Evolutionary conservation across 371 early-diverging fungal species (phyloP), one percentile per base, ranked within the genome.

Genomic region (Conidiobolus incongruus): DNA sequence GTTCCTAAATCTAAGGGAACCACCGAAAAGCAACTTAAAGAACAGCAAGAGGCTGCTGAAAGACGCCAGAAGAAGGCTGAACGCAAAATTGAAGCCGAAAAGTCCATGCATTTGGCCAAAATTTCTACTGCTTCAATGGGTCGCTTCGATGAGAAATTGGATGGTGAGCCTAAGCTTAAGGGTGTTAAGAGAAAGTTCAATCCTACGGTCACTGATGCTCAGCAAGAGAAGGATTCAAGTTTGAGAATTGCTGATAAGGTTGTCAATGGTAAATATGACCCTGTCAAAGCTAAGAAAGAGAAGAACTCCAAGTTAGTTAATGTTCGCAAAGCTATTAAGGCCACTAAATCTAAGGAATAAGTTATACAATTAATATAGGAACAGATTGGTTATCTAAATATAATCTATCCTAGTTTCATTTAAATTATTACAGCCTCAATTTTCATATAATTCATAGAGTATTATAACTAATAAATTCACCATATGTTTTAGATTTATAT

Each of bases 101-200:
- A 57, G 23, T 67, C 72, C 16, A 60, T 82, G 54, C 62, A 66
- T 35, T 59, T 77, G 49, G 65, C 77, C 34, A 76, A 76, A 53
- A 58, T 54, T 24, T 65, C 88, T 30, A 93, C 93, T 6, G 95
- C 95, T 10, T 75, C 77, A 47, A 47, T 81, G 52, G 95, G 95
- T 48, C 75, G 75, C 52, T 92, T 92, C 52, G 93, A 94, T 58
- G 61, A 63, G 40, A 58, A 65, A 39, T 54, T 86, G 23, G 66
- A 77, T 48, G 80, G 78, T 35, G 85, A 81, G 47, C 59, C 73
- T 30, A 88, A 87, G 66, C 53, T 71, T 54, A 80, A 75, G 68
- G 77, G 82, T 24, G 55, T 70, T 23, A 84, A 77, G 59, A 62
- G 80, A 45, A 75, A 81, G 63, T 60, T 63, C 51, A 38, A 22